Conservation (phyloP, 2,329 filamentous ascomycete genomes). For the Trichophyton simii region DNA sequence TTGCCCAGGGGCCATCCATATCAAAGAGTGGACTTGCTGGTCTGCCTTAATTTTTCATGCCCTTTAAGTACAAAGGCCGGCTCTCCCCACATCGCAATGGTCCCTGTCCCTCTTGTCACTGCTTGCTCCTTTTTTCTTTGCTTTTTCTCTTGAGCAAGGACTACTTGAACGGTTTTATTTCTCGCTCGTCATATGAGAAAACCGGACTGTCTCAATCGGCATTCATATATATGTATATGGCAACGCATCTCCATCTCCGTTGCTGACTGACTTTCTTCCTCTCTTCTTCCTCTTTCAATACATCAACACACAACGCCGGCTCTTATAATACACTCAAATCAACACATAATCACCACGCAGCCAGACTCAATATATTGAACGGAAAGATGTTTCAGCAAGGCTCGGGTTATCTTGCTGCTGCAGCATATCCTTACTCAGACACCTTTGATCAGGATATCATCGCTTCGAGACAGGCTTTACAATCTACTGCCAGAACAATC, state of each 20-base stretch:
- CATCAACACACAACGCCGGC: not conserved
- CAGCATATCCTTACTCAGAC: not conserved
- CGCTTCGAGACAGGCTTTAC: slow-evolving; percentile 2
- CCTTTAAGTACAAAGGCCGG: not conserved
- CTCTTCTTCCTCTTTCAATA: not conserved
- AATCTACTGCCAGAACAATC: slow-evolving; percentile 12
- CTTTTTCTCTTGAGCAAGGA: not conserved
- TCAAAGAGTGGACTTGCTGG: not conserved
- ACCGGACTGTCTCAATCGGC: no score
- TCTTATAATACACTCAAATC: no score
- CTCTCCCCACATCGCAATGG: not conserved
- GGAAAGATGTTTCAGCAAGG: not conserved
- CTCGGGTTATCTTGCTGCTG: not conserved
- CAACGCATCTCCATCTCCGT: not conserved
- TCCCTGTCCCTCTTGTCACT: not conserved
- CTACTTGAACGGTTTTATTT: not conserved
- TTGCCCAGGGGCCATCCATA: slow-evolving; percentile 1
- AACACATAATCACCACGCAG: not conserved
- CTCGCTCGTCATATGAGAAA: not conserved
- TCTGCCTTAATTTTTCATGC: slow-evolving; percentile 2
- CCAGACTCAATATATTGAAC: not conserved
- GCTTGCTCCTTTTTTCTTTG: not conserved
- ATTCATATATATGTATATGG: not conserved
- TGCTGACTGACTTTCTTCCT: no score
- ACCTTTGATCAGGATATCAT: slow-evolving; percentile 3